Evolutionary conservation across 768 basidiomycete genomes (phyloP).

Genomic region (Cyclocybe cylindracea): DNA sequence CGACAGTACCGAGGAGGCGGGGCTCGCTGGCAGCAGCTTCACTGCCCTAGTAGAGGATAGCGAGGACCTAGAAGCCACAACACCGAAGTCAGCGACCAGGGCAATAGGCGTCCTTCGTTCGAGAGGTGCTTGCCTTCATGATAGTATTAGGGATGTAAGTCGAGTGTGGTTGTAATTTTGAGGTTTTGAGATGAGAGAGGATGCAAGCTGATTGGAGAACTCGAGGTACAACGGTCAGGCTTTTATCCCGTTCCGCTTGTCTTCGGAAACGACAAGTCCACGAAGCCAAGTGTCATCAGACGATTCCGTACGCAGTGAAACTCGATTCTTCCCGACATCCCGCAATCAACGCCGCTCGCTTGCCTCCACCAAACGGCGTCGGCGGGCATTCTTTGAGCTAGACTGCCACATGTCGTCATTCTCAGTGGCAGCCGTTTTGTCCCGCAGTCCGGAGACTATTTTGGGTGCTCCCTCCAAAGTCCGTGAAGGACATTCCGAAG

Average conservation of each 20-base stretch:
- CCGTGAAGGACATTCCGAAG: too few relatives aligned
- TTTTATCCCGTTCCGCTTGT: slow-evolving; percentile 16
- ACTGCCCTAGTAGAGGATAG: slow-evolving; percentile 73
- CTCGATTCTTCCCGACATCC: slow-evolving; percentile 16
- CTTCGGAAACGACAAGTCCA: slow-evolving; percentile 9
- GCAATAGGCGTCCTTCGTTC: neutral
- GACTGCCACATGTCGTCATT: too few relatives aligned
- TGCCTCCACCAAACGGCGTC: too few relatives aligned
- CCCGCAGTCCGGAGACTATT: too few relatives aligned
- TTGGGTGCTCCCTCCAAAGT: too few relatives aligned
- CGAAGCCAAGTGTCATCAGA: slow-evolving; percentile 8
- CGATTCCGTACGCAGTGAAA: slow-evolving; percentile 13
- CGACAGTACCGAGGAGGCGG: slow-evolving; percentile 76
- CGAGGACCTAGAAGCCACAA: slow-evolving; percentile 52
- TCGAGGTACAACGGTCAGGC: neutral
- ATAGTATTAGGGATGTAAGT: slow-evolving; percentile 3
- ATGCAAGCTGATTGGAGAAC: slow-evolving; percentile 1
- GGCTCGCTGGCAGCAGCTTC: slow-evolving; percentile 67
- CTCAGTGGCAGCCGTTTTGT: too few relatives aligned
- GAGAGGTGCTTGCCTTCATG: slow-evolving; percentile 19
- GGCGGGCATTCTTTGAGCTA: too few relatives aligned
- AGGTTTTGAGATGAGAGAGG: neutral
- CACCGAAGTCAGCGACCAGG: slow-evolving; percentile 5
- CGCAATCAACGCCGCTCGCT: too few relatives aligned
- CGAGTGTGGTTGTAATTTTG: neutral